A percentile compares a stretch with the other conserved stretches of the same genome.
Evolutionary conservation across 345 rosid species (phyloP).

Genomic region (Populus nigra): DNA sequence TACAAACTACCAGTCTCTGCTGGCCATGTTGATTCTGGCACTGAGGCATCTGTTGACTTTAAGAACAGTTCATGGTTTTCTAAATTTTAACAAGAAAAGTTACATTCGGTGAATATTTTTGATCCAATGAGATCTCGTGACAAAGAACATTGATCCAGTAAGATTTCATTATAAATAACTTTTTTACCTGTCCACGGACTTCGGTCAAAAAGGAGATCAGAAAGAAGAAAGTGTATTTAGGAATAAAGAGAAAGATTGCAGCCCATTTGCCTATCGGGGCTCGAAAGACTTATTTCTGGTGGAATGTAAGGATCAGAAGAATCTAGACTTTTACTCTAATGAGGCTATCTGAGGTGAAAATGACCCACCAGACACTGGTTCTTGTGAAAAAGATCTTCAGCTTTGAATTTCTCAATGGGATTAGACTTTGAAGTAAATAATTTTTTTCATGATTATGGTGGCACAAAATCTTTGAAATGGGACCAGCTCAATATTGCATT

Average conservation of each 20-base stretch:
- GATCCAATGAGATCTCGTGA: not conserved
- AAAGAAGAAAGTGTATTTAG: slow-evolving; percentile 8
- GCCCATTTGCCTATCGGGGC: slow-evolving; percentile 18
- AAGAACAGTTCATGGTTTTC: not conserved
- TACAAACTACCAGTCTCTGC: no score
- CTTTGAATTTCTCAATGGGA: not conserved
- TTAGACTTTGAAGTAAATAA: not conserved
- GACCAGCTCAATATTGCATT: slow-evolving; percentile 17
- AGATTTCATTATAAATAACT: no score
- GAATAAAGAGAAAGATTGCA: slow-evolving; percentile 16
- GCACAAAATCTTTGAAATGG: slow-evolving; percentile 18
- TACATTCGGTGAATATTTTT: not conserved
- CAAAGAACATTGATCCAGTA: no score
- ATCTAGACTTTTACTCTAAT: slow-evolving; percentile 2
- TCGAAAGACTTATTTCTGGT: slow-evolving; percentile 5
- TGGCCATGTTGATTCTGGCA: no score
- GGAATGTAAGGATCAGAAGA: slow-evolving; percentile 10
- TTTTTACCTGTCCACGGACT: not conserved
- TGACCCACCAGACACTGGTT: not conserved
- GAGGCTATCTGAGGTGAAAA: not conserved
- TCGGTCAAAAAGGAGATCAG: slow-evolving; percentile 14
- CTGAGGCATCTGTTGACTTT: no score
- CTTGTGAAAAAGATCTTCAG: not conserved
- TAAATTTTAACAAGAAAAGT: not conserved
- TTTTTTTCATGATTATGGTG: not conserved